Evolutionary conservation across 192 early-diverging fungal genomes (phyloP), one percentile per base, ranked within the genome.

Genomic region (Coemansia sp.): DNA sequence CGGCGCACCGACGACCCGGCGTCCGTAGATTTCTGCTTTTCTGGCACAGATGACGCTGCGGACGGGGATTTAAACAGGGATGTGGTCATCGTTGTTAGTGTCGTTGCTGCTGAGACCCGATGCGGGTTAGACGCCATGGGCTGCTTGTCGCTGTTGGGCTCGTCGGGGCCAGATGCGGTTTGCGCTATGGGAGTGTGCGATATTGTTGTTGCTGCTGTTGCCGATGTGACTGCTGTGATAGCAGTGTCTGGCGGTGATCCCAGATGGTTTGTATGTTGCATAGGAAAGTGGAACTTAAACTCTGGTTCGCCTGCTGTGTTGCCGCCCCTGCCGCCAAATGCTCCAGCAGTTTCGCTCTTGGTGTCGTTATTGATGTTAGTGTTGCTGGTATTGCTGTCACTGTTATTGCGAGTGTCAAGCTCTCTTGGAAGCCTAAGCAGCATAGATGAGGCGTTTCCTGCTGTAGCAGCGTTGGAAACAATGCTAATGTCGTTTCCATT

Each of bases 191-290:
- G 30, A 18, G 61, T 46, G n/a, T 31, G 61, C 7, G 55, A 7
- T 18, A n/a, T 20, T n/a, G 49, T 23, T 2, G 63, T 13, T 39
- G 28, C 55, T 57, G 28, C 31, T 57, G 63, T 29, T 31, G 67
- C 45, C 16, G 66, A 35, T 10, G 66, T 31, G 9, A 33, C 30
- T 0, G 51, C 40, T 18, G 58, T 61, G 43, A 60, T 45, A 28
- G 58, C 67, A 6, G 59, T 68, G 21, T 68, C 67, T 31, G 67
- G 67, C 6, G 67, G 67, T 18, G 67, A 68, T 34, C 49, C 51
- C 5, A 43, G 67, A 39, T 28, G 21, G 8, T n/a, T 15, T 6
- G 46, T 25, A 13, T 51, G 46, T 18, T 34, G 61, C 61, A 51
- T 13, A 20, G 55, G 55, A 33, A 57, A 35, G 7, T 57, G 7